Evolutionary conservation across 495 filamentous ascomycete species (phyloP), one percentile per base, ranked within the genome.

Genomic region (Lasiosphaeriaceae sp.): DNA sequence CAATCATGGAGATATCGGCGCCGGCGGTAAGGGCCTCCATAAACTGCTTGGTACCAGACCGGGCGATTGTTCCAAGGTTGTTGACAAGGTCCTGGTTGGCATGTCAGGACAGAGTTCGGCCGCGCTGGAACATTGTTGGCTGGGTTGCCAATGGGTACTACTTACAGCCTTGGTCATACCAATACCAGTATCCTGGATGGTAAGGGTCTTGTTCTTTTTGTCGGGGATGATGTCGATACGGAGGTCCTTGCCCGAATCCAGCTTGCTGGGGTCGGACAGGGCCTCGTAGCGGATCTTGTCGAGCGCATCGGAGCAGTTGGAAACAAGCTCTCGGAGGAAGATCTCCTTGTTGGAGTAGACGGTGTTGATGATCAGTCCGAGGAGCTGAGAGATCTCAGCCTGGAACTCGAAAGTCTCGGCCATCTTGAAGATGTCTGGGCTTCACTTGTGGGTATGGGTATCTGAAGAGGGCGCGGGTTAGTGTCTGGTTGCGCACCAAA

Each of bases 331-430:
- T 85, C 94, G 83, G 65, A 98, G 80, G 86, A 97, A 98, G 77
- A 98, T 98, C 80, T 97, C 94, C 86, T 98, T 98, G 85, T 98
- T 98, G 62, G 92, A 96, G 86, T 98, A 98, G 80, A 98, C 94
- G 58, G 94, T 97, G 88, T 98, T 98, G 82, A 98, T 97, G 79
- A 98, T 97, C 70, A 98, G 86, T 60, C 88, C 91, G 71, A 98
- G 89, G 52, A 98, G 90, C 90, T 98, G 94, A 86, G 91, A 96
- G 76, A 97, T 97, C 88, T 97, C 93, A 88, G 92, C 93, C 86
- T 98, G 94, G 82, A 98, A 98, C 86, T 97, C 92, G 81, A 97
- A 97, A 57, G 90, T 95, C 81, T 96, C 89, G 72, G 92, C 75
- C 91, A 95, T 94, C 72, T 73, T 90, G 79, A 57, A 31, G 24